These are phyloP conservation scores for Tylopilus intermedius DNA, from an alignment of 768 basidiomycete genomes.

Conservation along the genomic window DNA sequence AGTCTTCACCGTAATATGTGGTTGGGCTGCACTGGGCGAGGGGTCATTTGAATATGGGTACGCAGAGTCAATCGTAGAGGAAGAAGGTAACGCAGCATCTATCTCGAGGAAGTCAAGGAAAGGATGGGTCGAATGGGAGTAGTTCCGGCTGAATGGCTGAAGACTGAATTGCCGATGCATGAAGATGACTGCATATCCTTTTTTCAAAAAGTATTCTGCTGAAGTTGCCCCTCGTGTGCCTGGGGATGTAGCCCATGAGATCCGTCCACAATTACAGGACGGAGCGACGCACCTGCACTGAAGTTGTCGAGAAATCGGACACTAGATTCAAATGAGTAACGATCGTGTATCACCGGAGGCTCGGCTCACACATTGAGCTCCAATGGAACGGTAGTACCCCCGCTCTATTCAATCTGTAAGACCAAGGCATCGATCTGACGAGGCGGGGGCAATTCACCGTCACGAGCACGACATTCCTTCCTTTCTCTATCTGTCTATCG, in stretches of 20 bases:
- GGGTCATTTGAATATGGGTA: constrained; percentile 31
- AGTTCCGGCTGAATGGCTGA: constrained; percentile 95
- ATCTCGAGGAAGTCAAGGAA: constrained; percentile 94
- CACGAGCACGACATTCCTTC: constrained; percentile 83
- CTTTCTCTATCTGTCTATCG: constrained; percentile 53
- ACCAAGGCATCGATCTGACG: constrained; percentile 7
- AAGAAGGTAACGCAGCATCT: constrained; percentile 24
- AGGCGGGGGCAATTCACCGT: constrained; percentile 57
- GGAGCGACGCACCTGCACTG: constrained; percentile 70
- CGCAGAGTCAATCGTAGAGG: constrained; percentile 15
- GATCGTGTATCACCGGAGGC: constrained; percentile 4
- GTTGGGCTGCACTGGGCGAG: constrained; percentile 21
- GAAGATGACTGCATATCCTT: constrained; percentile 96
- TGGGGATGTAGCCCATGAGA: constrained; percentile 24
- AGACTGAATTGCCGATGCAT: constrained; percentile 97
- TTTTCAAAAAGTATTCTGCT: constrained; percentile 93
- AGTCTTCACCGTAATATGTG: constrained; percentile 61
- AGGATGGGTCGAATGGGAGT: constrained; percentile 96
- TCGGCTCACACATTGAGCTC: constrained; percentile 95
- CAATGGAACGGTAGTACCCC: constrained; percentile 94
- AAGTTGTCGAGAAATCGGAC: constrained; percentile 99
- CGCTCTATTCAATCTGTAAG: constrained; percentile 57
- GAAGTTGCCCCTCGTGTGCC: constrained; percentile 97
- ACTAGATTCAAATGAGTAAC: constrained; percentile 40
- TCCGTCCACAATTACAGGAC: neutral